These are phyloP conservation scores for Dictyostelium capitatum DNA, from an alignment of 78 protist species.

Conservation along the genomic window DNA sequence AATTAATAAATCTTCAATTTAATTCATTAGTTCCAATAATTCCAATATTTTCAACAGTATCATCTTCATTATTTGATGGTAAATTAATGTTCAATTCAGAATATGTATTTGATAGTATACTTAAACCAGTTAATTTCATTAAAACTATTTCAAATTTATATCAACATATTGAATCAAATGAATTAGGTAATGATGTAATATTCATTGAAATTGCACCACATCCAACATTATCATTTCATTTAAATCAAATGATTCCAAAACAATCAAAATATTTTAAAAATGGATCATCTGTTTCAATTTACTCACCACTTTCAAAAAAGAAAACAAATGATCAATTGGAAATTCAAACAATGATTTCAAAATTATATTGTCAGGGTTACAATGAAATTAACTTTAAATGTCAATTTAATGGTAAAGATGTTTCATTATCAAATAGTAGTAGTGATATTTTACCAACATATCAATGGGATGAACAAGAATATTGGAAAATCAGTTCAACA, in stretches of 20 bases:
- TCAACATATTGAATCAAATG: neutral
- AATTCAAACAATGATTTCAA: constrained; percentile 5
- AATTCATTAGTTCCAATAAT: no score
- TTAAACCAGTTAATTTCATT: constrained; percentile 1
- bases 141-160: constrained; percentile 7
- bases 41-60: no score
- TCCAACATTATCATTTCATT: constrained; percentile 25
- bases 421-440: neutral
- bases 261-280: neutral
- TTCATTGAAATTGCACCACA: constrained; percentile 35
- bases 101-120: no score
- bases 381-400: neutral
- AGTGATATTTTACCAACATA: neutral
- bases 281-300: neutral
- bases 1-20: no score
- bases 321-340: neutral
- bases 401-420: no score
- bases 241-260: neutral
- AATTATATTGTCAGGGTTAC: constrained; percentile 12
- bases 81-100: no score
- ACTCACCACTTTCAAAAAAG: constrained; percentile 13
- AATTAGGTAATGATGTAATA: neutral
- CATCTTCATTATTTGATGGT: no score
- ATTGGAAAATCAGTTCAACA: neutral
- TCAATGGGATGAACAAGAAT: neutral